Evolutionary conservation across 129 eudicot genomes (phyloP).

Genomic region (Pseudognaphalium luteoalbum): DNA sequence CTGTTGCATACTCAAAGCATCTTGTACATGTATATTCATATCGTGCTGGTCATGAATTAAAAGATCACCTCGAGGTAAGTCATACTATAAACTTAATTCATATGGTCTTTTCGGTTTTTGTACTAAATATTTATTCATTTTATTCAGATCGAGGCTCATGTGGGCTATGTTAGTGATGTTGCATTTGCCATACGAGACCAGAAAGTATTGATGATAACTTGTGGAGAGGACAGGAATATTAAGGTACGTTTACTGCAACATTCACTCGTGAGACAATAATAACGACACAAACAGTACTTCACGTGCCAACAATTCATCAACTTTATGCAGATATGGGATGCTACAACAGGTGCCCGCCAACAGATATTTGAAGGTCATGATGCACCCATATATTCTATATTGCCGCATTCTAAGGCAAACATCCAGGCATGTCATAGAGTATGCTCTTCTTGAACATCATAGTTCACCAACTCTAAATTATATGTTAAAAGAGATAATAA

Average conservation of each 20-base stretch:
- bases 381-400: slow-evolving; percentile 55
- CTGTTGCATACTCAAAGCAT: slow-evolving; percentile 80
- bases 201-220: slow-evolving; percentile 51
- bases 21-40: slow-evolving; percentile 60
- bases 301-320: slow-evolving; percentile 7
- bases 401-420: slow-evolving; percentile 39
- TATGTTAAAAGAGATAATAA: neutral
- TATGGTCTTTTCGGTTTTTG: neutral
- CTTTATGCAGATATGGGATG: slow-evolving; percentile 57
- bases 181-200: slow-evolving; percentile 47
- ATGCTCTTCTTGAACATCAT: neutral
- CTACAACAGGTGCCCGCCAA: slow-evolving; percentile 33
- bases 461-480: neutral
- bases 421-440: slow-evolving; percentile 39
- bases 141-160: slow-evolving; percentile 57
- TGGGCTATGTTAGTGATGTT: slow-evolving; percentile 62
- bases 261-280: neutral
- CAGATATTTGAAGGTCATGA: slow-evolving; percentile 53
- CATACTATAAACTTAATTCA: neutral
- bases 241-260: slow-evolving; percentile 45
- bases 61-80: slow-evolving; percentile 67
- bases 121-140: neutral
- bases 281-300: neutral
- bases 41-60: slow-evolving; percentile 50
- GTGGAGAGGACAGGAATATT: slow-evolving; percentile 67